These are phyloP conservation scores for Penicillium chermesinum DNA, from an alignment of 495 filamentous ascomycete genomes.

Conservation along the genomic window DNA sequence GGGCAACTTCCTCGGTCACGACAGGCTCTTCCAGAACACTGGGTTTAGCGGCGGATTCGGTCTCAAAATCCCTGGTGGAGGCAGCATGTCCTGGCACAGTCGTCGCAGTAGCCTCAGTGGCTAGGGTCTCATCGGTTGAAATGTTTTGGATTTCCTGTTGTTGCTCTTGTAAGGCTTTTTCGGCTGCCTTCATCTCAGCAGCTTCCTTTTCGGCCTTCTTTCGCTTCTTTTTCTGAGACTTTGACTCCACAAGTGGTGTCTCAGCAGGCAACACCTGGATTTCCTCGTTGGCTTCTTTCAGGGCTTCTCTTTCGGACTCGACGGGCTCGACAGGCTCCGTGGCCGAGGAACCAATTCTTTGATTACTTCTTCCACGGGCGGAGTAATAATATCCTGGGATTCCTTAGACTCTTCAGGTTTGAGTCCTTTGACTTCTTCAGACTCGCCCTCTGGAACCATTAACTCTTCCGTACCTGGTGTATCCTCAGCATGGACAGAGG, in stretches of 20 bases:
- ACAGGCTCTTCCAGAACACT: neutral
- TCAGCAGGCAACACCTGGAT: neutral
- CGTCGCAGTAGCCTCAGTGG: neutral
- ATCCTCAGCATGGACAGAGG: neutral
- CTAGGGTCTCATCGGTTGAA: neutral
- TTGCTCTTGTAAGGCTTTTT: neutral
- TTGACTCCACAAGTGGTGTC: neutral
- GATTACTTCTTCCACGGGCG: neutral
- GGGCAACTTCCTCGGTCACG: neutral
- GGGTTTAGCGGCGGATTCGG: neutral
- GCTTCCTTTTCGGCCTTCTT: constrained; percentile 14
- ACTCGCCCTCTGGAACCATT: too few relatives aligned
- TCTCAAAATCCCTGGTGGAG: neutral
- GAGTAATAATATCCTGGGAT: neutral
- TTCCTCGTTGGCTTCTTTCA: constrained; percentile 3
- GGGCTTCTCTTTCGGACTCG: neutral
- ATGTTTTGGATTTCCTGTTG: neutral
- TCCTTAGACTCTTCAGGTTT: constrained; percentile 5
- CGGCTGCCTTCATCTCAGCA: neutral
- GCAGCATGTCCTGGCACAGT: too few relatives aligned
- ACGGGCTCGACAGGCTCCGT: neutral
- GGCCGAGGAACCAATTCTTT: too few relatives aligned
- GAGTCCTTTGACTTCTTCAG: constrained; percentile 1
- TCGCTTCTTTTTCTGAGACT: constrained; percentile 39
- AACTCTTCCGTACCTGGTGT: neutral